A percentile compares a stretch with the other conserved stretches of the same genome.
Conservation (phyloP, 2,329 filamentous ascomycete species). For the Aspergillus cejpii region DNA sequence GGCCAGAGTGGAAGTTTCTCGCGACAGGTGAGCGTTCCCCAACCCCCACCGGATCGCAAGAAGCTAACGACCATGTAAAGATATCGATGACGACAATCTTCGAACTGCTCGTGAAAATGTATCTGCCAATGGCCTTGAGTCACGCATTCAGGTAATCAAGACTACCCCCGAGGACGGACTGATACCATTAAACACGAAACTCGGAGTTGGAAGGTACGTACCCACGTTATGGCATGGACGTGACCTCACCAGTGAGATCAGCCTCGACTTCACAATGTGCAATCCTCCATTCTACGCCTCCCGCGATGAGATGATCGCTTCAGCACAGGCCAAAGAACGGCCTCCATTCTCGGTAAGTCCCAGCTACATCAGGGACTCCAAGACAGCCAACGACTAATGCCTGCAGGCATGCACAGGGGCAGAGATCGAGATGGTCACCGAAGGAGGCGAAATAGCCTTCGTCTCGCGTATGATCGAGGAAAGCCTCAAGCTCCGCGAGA, state of each 20-base stretch:
- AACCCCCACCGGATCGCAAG: neutral
- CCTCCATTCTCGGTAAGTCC: conserved; percentile 62
- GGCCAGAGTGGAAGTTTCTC: conserved; percentile 64
- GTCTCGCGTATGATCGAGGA: conserved; percentile 64
- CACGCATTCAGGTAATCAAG: conserved; percentile 58
- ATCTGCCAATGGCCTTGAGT: conserved; percentile 55
- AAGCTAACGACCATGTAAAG: conserved; percentile 33
- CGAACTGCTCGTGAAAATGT: conserved; percentile 62
- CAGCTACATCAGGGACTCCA: too few species aligned
- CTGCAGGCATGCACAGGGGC: conserved; percentile 60
- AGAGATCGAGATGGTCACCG: conserved; percentile 75
- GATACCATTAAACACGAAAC: conserved; percentile 54
- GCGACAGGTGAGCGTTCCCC: conserved; percentile 50
- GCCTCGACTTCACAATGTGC: conserved; percentile 78
- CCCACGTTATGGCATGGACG: neutral
- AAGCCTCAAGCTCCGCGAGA: conserved; percentile 53
- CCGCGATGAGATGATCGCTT: conserved; percentile 58
- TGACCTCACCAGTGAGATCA: conserved; percentile 17
- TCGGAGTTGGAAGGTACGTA: conserved; percentile 22
- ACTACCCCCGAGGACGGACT: conserved; percentile 50
- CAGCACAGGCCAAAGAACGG: conserved; percentile 58
- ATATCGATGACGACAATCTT: conserved; percentile 68
- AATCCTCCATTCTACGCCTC: conserved; percentile 95
- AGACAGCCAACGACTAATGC: conserved; percentile 2
- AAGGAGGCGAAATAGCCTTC: conserved; percentile 71